Percentiles rank a stretch among this genome's conserved stretches.
phyloP scores from a whole-genome alignment of 2,329 filamentous ascomycete genomes.

The Fusarium pseudocircinatum region DNA sequence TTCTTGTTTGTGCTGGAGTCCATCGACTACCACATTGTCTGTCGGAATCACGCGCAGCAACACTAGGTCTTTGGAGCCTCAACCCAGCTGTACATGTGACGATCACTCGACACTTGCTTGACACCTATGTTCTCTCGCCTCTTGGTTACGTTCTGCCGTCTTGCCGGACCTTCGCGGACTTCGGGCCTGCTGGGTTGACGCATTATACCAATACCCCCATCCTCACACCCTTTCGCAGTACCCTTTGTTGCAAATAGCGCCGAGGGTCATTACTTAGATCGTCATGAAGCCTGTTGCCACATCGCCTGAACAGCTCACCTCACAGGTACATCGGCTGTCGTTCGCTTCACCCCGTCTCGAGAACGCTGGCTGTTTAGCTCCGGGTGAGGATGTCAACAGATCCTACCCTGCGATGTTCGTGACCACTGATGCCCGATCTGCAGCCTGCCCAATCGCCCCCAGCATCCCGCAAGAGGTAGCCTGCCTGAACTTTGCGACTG shows the following conservation, averaged over 20 bases:
- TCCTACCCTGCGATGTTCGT: constrained; percentile 34
- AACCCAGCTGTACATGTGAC: constrained; percentile 32
- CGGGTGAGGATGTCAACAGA: constrained; percentile 19
- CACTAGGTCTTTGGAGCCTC: constrained; percentile 27
- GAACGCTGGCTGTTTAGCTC: constrained; percentile 23
- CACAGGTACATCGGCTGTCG: constrained; percentile 48
- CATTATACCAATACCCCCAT: constrained; percentile 28
- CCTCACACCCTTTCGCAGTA: constrained; percentile 24
- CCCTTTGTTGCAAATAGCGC: constrained; percentile 29
- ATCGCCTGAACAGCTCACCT: constrained; percentile 47
- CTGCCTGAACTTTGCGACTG: constrained; percentile 6
- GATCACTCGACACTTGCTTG: constrained; percentile 26
- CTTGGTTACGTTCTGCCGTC: constrained; percentile 15
- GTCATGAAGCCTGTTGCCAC: constrained; percentile 42
- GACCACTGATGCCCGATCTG: constrained; percentile 46
- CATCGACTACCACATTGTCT: constrained; percentile 18
- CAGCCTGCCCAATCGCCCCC: constrained; percentile 13
- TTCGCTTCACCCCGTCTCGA: constrained; percentile 33
- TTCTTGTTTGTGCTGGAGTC: constrained; percentile 17
- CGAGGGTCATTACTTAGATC: constrained; percentile 28
- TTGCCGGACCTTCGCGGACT: constrained; percentile 11
- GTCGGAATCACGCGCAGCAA: constrained; percentile 22
- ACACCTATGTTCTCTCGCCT: constrained; percentile 20
- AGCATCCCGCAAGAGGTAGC: constrained; percentile 16
- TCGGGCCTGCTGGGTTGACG: neutral